Percentiles rank a stretch among this genome's conserved stretches.
phyloP scores from a whole-genome alignment of 192 early-diverging fungal genomes.

The Coemansia sp. region DNA sequence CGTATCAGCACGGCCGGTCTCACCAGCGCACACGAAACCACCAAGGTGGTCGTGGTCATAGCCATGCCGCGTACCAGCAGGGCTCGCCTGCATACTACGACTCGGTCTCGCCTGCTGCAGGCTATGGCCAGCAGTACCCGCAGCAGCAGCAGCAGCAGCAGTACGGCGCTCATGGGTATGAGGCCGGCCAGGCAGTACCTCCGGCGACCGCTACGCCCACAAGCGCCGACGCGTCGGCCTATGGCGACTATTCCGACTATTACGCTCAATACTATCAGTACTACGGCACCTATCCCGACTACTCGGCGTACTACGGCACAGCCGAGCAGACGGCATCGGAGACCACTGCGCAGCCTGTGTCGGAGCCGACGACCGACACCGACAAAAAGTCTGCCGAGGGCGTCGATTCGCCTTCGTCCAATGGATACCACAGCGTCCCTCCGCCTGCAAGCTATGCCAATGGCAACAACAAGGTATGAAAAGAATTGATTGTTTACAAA shows the following conservation, averaged over 20 bases:
- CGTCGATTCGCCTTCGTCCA: neutral
- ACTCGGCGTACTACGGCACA: constrained; percentile 32
- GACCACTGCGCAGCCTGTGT: neutral
- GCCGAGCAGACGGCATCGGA: constrained; percentile 2
- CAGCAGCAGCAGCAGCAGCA: constrained; percentile 13
- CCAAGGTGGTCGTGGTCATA: neutral
- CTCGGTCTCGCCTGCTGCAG: neutral
- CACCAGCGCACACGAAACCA: constrained; percentile 1
- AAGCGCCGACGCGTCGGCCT: constrained; percentile 10
- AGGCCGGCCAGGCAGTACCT: neutral
- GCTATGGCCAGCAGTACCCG: neutral
- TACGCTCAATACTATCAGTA: constrained; percentile 51
- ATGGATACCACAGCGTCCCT: constrained; percentile 48
- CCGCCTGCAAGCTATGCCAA: constrained; percentile 30
- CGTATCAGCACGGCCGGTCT: neutral
- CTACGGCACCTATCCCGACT: constrained; percentile 47
- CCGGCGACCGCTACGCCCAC: neutral
- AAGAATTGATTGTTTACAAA: too few species aligned
- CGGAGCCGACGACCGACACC: too few species aligned
- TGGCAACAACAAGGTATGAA: constrained; percentile 33
- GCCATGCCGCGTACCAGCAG: neutral
- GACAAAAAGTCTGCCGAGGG: neutral
- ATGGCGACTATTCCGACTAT: constrained; percentile 40
- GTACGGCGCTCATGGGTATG: neutral
- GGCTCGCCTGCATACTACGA: neutral